phyloP scores from a whole-genome alignment of 306 rosid genomes.

The Nissolia schottii region DNA sequence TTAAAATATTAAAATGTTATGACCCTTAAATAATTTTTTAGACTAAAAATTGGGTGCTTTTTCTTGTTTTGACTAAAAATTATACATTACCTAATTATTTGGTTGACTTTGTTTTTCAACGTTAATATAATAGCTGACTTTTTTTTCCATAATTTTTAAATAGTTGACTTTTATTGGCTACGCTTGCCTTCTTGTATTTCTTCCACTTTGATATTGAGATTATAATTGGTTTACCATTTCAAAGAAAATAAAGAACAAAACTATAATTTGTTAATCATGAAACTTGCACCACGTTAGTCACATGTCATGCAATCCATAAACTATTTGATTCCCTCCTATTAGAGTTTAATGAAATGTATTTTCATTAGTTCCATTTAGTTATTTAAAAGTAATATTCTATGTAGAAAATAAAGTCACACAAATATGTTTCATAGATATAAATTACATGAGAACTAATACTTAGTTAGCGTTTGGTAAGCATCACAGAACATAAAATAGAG shows the following conservation, averaged over 20 bases:
- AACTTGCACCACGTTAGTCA: neutral
- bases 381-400: too few relatives aligned
- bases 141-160: neutral
- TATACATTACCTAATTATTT: neutral
- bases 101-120: slow-evolving; percentile 12
- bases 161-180: slow-evolving; percentile 2
- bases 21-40: too few relatives aligned
- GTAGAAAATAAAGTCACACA: too few relatives aligned
- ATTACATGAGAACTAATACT: too few relatives aligned
- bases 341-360: too few relatives aligned
- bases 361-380: too few relatives aligned
- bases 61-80: neutral
- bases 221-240: neutral
- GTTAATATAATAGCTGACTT: slow-evolving; percentile 8
- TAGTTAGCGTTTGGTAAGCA: too few relatives aligned
- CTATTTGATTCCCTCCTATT: neutral
- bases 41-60: too few relatives aligned
- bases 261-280: neutral
- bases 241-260: neutral
- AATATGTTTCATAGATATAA: too few relatives aligned
- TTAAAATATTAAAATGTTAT: too few relatives aligned
- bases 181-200: neutral
- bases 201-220: neutral
- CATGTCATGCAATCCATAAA: neutral
- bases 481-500: too few relatives aligned